phyloP scores from a whole-genome alignment of 257 asterid species.

The Nicotiana obtusifolia region DNA sequence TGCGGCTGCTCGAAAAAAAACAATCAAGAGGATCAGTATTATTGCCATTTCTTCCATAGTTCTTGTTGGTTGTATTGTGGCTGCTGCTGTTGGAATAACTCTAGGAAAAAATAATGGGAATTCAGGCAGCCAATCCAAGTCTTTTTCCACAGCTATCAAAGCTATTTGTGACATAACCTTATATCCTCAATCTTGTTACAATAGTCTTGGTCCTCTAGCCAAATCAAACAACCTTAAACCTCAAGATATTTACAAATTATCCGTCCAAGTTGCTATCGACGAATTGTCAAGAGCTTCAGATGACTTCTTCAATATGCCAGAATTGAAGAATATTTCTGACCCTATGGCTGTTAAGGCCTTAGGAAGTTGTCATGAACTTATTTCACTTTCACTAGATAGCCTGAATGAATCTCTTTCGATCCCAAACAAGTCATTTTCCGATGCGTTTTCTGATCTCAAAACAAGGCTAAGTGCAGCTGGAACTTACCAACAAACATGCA shows the following conservation, averaged over 20 bases:
- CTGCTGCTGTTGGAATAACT: conserved; percentile 14
- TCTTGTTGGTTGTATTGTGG: conserved; percentile 15
- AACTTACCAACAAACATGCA: conserved; percentile 26
- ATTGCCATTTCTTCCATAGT: conserved; percentile 12
- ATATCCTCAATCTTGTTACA: conserved; percentile 40
- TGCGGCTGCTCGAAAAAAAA: not conserved
- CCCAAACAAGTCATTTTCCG: not conserved
- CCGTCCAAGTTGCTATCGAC: conserved; percentile 33
- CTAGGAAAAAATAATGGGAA: not conserved
- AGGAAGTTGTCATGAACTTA: conserved; percentile 32
- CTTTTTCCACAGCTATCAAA: conserved; percentile 19
- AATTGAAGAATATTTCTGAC: conserved; percentile 20
- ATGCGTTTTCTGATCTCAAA: conserved; percentile 20
- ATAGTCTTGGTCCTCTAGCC: conserved; percentile 26
- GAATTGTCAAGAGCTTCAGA: conserved; percentile 30
- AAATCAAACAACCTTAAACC: conserved; percentile 25
- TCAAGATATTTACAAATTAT: conserved; percentile 35
- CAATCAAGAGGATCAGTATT: not conserved
- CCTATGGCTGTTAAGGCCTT: conserved; percentile 27
- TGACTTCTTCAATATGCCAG: not conserved
- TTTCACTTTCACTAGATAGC: conserved; percentile 34
- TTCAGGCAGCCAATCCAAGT: not conserved
- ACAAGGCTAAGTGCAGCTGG: conserved; percentile 29
- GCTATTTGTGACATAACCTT: conserved; percentile 30
- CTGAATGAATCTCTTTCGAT: conserved; percentile 20